Evolutionary conservation across 192 early-diverging fungal species (phyloP).

Genomic region (Coemansia sp.): DNA sequence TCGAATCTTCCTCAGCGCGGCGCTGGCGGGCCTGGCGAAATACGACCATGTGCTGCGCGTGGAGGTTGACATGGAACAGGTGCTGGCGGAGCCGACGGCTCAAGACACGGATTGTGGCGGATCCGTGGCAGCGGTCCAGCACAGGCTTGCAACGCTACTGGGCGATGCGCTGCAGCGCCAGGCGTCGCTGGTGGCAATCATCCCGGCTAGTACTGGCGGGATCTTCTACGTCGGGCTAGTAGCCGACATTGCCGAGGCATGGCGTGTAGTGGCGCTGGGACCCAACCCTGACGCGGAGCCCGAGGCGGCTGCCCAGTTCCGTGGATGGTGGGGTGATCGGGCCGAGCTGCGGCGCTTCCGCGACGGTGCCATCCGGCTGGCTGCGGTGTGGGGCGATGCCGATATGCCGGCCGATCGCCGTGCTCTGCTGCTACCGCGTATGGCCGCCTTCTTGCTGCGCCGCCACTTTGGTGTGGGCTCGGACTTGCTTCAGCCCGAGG

Average conservation of each 20-base stretch:
- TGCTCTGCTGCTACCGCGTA: constrained; percentile 68
- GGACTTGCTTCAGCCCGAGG: constrained; percentile 9
- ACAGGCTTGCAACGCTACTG: constrained; percentile 20
- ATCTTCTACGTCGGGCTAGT: constrained; percentile 68
- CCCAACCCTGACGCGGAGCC: constrained; percentile 70
- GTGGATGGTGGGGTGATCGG: constrained; percentile 81
- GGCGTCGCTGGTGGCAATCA: constrained; percentile 19
- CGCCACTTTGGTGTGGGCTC: constrained; percentile 60
- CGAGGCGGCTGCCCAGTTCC: constrained; percentile 61
- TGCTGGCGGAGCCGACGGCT: constrained; percentile 19
- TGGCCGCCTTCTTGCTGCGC: constrained; percentile 70
- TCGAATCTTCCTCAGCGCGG: constrained; percentile 25
- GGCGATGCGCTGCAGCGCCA: constrained; percentile 12
- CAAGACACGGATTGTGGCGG: too few relatives aligned
- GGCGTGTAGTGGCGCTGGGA: constrained; percentile 79
- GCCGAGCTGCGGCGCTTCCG: constrained; percentile 90
- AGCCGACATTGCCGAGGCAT: constrained; percentile 59
- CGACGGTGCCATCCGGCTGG: constrained; percentile 85
- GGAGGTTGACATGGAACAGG: constrained; percentile 10
- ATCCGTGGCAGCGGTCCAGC: constrained; percentile 18
- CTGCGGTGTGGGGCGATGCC: constrained; percentile 72
- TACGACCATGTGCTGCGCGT: constrained; percentile 45
- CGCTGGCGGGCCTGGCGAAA: constrained; percentile 3
- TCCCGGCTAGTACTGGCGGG: too few relatives aligned
- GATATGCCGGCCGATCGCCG: constrained; percentile 54